phyloP scores from a whole-genome alignment of 331 rosid genomes.

The Telfairia occidentalis region DNA sequence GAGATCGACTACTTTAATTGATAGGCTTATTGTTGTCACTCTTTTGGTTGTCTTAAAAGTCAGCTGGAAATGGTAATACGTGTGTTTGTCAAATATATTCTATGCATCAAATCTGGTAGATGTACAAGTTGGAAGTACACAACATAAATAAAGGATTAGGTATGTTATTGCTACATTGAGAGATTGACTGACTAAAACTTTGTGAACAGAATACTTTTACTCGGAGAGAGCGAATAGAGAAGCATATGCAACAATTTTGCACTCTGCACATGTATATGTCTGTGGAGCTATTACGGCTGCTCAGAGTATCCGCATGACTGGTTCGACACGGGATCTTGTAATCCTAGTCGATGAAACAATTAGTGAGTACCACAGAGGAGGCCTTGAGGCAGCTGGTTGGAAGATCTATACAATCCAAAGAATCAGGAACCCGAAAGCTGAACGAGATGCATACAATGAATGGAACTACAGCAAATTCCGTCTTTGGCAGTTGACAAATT shows the following conservation, averaged over 20 bases:
- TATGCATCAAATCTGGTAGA: slow-evolving; percentile 6
- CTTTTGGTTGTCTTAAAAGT: not conserved
- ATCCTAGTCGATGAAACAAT: slow-evolving; percentile 77
- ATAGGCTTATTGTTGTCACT: not conserved
- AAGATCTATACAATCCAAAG: slow-evolving; percentile 62
- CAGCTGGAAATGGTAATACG: not conserved
- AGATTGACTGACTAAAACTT: slow-evolving; percentile 13
- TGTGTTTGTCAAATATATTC: not conserved
- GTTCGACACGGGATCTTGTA: slow-evolving; percentile 80
- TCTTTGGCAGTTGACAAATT: slow-evolving; percentile 84
- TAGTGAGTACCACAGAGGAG: slow-evolving; percentile 59
- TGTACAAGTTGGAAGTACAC: not conserved
- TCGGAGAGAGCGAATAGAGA: slow-evolving; percentile 55
- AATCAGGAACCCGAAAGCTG: slow-evolving; percentile 88
- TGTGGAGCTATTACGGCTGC: slow-evolving; percentile 89
- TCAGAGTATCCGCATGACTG: slow-evolving; percentile 84
- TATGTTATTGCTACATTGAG: not conserved
- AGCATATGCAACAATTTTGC: slow-evolving; percentile 90
- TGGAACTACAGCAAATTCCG: slow-evolving; percentile 97
- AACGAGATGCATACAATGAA: slow-evolving; percentile 75
- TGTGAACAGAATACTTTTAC: slow-evolving; percentile 33
- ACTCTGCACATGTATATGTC: slow-evolving; percentile 71
- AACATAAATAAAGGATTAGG: not conserved
- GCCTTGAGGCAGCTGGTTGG: slow-evolving; percentile 86
- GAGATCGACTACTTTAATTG: not conserved